Base-by-base conservation (phyloP, 768 basidiomycete genomes). In the Calvatia gigantea region DNA sequence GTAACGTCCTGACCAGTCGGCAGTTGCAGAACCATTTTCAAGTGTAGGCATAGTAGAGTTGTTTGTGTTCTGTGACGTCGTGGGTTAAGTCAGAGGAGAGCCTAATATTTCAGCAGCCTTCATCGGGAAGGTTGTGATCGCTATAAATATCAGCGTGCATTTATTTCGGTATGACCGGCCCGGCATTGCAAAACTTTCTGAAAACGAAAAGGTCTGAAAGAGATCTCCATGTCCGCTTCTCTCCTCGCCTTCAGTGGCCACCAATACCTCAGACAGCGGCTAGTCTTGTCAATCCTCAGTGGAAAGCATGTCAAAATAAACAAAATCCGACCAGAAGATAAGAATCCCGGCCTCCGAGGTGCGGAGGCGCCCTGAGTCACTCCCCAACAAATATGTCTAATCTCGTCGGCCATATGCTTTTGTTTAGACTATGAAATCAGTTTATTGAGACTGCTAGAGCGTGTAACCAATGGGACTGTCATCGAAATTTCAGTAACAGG, bases 401-500 rank as follows among this genome's bases (percentile, higher is more conserved):
- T n/a, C n/a, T n/a, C n/a, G n/a, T n/a, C n/a, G n/a, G n/a, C n/a
- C n/a, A n/a, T n/a, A 4, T 6, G 41, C 19, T 38, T 28, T 35
- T 32, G 41, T 27, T 8, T 63, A 92, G 95, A 98, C 69, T 96
- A 87, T 70, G 97, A 99, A 75, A 84, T 96, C 45, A 94, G 90
- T 64, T 77, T 98, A 23, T 70, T 99, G 39, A 78, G 96, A 43
- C 72, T 98, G 14, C 64, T 98, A 31, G 95, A 98, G 67, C 93
- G 91, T 62, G 75, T 91, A 3, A 95, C 94, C 2, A 98, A 98
- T 77, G 97, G 96, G 2, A 91, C 91, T 4, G 73, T 91, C 27
- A 89, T 98, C 58, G 97, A 98, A 69, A 98, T 99, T 49, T 96
- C 94, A 2, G 87, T 95, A 6, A 98, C 97, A 19, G 96, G 94